These are phyloP conservation scores for Dendrobium catenatum DNA, from an alignment of 106 monocot species.

Conservation along the genomic window DNA sequence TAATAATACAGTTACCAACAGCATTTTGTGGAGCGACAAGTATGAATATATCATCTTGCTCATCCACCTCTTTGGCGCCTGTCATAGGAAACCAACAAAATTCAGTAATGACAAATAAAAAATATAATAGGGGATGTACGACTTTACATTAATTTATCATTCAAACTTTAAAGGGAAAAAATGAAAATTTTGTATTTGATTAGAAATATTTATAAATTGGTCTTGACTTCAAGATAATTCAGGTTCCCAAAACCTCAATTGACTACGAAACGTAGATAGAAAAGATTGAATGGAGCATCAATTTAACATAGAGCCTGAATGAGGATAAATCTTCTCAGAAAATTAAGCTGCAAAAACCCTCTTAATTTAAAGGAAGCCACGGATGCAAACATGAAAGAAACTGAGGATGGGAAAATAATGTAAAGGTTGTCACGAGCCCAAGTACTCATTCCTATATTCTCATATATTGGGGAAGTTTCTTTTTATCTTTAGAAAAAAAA, in stretches of 20 bases:
- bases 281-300: too few relatives aligned
- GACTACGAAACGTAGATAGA: not conserved
- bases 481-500: too few relatives aligned
- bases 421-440: too few relatives aligned
- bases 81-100: not conserved
- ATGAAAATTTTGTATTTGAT: not conserved
- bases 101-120: not conserved
- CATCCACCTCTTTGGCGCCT: constrained; percentile 80
- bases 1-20: constrained; percentile 95
- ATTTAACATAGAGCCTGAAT: too few relatives aligned
- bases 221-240: not conserved
- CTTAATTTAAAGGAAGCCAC: too few relatives aligned
- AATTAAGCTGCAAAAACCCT: too few relatives aligned
- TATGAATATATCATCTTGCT: constrained; percentile 90
- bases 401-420: too few relatives aligned
- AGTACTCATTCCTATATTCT: too few relatives aligned
- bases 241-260: not conserved
- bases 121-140: not conserved
- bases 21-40: constrained; percentile 95
- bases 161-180: not conserved
- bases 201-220: not conserved
- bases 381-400: too few relatives aligned
- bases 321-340: too few relatives aligned
- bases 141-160: not conserved
- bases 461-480: too few relatives aligned